These are phyloP conservation scores for Alternaria viburni DNA, from an alignment of 2,329 filamentous ascomycete species.

Conservation along the genomic window DNA sequence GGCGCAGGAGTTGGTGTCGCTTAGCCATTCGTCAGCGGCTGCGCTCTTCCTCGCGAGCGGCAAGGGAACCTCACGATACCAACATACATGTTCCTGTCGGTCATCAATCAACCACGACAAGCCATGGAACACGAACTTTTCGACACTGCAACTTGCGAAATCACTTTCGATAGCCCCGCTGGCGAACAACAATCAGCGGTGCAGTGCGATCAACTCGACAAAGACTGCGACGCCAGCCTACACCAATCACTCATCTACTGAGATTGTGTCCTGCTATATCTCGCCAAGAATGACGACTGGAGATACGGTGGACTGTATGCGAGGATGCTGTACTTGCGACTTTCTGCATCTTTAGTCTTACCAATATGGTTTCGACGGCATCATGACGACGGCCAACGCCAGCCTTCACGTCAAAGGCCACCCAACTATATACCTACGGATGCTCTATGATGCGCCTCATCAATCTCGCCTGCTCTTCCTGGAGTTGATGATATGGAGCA, in stretches of 20 bases:
- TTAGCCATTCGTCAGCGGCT: conserved; percentile 26
- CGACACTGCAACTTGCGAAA: background rate
- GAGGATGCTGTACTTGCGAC: background rate
- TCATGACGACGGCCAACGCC: background rate
- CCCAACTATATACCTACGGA: background rate
- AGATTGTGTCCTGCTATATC: background rate
- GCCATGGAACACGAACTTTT: background rate
- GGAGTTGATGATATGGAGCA: background rate
- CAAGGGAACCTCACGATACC: background rate
- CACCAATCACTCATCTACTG: background rate
- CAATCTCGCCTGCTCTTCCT: background rate
- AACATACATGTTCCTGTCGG: background rate
- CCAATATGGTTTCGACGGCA: background rate
- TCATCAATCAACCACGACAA: background rate
- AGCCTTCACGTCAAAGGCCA: background rate
- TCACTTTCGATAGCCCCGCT: background rate
- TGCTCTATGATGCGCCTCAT: conserved; percentile 19
- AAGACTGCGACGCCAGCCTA: background rate
- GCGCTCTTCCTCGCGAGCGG: conserved; percentile 9
- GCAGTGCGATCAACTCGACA: background rate
- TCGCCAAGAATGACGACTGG: background rate
- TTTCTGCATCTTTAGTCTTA: background rate
- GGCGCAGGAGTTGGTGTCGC: conserved; percentile 33
- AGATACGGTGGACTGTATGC: background rate
- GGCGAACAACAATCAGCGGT: background rate